Conservation (phyloP, 345 rosid species). For the Acer saccharum region DNA sequence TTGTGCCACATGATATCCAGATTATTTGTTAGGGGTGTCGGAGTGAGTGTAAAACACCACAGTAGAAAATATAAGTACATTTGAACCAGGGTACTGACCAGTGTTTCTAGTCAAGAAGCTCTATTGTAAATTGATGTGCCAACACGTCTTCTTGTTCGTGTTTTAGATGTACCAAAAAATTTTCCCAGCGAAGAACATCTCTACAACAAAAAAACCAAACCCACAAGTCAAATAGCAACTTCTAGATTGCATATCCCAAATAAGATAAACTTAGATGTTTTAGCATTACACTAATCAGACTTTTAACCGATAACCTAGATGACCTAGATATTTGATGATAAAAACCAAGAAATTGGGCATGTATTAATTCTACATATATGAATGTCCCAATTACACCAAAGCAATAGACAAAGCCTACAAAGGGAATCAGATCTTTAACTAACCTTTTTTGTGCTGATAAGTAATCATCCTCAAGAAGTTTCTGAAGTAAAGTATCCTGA, state of each 20-base stretch:
- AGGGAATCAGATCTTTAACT: conserved; percentile 18
- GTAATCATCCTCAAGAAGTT: conserved; percentile 65
- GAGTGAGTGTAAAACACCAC: background rate
- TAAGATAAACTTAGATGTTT: background rate
- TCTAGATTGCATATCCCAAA: background rate
- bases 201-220: conserved; percentile 32
- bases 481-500: conserved; percentile 86
- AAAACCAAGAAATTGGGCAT: background rate
- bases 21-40: too few relatives aligned
- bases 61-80: background rate
- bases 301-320: background rate
- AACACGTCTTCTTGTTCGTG: conserved; percentile 58
- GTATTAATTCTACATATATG: background rate
- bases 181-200: conserved; percentile 66
- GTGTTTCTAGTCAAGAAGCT: conserved; percentile 72
- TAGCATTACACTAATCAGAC: background rate
- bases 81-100: conserved; percentile 38
- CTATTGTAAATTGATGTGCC: conserved; percentile 64
- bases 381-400: background rate
- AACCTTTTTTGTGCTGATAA: conserved; percentile 76
- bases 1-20: too few relatives aligned
- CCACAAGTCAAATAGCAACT: background rate
- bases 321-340: background rate
- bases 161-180: conserved; percentile 51
- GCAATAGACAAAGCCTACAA: background rate